Conservation (phyloP, 805 yeast species). For the Priceomyces carsonii region DNA sequence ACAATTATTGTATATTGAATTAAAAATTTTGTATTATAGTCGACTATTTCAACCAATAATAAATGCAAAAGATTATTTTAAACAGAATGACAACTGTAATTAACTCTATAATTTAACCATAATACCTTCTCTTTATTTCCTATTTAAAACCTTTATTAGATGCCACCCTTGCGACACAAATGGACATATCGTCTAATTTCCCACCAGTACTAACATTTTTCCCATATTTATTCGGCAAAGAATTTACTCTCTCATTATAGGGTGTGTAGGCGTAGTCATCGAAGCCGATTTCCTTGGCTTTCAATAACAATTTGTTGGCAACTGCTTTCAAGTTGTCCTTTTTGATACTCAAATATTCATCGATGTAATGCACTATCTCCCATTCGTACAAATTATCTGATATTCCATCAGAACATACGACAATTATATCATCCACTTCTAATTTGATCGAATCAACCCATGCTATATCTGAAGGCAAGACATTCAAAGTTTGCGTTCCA, state of each 20-base stretch:
- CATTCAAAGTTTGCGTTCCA: conserved; percentile 48
- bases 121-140: conserved; percentile 2
- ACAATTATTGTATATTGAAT: no score
- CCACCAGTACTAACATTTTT: conserved; percentile 47
- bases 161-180: conserved; percentile 48
- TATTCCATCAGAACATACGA: conserved; percentile 55
- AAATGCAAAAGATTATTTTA: no score
- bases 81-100: no score
- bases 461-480: conserved; percentile 49
- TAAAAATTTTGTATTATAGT: no score
- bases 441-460: conserved; percentile 44
- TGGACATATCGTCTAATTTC: conserved; percentile 54
- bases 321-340: conserved; percentile 37
- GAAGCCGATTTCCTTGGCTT: conserved; percentile 50
- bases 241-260: conserved; percentile 51
- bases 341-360: conserved; percentile 27
- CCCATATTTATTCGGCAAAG: conserved; percentile 35
- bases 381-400: conserved; percentile 52
- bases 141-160: conserved; percentile 10
- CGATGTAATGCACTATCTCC: conserved; percentile 43
- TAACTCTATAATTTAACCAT: conserved; percentile 3
- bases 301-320: conserved; percentile 40
- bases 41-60: no score
- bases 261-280: conserved; percentile 56
- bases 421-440: conserved; percentile 41